Conservation (phyloP, 169 alveolate genomes). For the Theileria luwenshuni region DNA sequence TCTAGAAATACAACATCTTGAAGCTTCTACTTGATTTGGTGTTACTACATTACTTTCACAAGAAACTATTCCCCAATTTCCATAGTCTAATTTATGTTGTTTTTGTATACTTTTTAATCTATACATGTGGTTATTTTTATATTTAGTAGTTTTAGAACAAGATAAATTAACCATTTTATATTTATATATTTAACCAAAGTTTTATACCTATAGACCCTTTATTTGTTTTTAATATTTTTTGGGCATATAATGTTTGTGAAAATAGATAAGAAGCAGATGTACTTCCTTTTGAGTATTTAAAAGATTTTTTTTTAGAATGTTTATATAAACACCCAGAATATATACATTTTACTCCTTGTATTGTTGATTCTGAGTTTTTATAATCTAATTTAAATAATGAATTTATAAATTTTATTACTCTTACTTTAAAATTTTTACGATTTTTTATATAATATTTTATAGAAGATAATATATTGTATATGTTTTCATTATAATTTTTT, state of each 20-base stretch:
- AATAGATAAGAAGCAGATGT: conserved; percentile 20
- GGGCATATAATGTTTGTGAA: conserved; percentile 19
- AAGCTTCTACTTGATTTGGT: conserved; percentile 56
- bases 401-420: conserved; percentile 44
- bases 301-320: conserved; percentile 23
- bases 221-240: conserved; percentile 12
- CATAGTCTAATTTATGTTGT: conserved; percentile 25
- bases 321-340: conserved; percentile 57
- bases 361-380: not conserved
- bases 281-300: conserved; percentile 26
- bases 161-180: conserved; percentile 16
- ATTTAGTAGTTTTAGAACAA: conserved; percentile 9
- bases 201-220: conserved; percentile 41
- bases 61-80: conserved; percentile 51
- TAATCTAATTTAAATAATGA: conserved; percentile 14
- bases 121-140: conserved; percentile 24
- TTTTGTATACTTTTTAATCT: conserved; percentile 31
- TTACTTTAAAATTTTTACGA: conserved; percentile 23
- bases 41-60: conserved; percentile 27
- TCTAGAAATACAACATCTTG: conserved; percentile 50
- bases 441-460: conserved; percentile 25
- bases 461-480: conserved; percentile 19
- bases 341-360: conserved; percentile 15
- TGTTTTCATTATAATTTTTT: conserved; percentile 13
- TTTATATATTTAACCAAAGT: conserved; percentile 23